These are phyloP conservation scores for Xylaria sp. DNA, from an alignment of 2,329 filamentous ascomycete genomes.

Conservation along the genomic window DNA sequence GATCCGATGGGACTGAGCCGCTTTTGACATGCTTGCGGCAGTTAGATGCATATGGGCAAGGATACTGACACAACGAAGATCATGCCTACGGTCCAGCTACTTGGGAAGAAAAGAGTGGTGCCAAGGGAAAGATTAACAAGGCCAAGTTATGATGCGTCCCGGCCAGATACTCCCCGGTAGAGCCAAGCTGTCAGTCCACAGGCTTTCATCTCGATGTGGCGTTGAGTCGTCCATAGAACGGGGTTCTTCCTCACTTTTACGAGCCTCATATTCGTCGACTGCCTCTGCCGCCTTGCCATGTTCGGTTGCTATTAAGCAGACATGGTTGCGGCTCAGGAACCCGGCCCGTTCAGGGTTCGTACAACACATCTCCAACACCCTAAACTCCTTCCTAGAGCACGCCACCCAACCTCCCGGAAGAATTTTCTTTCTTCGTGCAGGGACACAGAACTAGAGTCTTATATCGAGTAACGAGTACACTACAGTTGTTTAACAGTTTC, in stretches of 20 bases:
- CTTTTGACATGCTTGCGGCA: constrained; percentile 18
- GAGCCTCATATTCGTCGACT: constrained; percentile 27
- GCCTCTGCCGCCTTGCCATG: constrained; percentile 22
- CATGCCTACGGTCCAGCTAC: constrained; percentile 25
- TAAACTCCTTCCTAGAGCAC: constrained; percentile 18
- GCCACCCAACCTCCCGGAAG: constrained; percentile 18
- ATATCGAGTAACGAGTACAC: constrained; percentile 13
- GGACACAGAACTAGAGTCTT: constrained; percentile 24
- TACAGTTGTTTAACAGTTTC: constrained; percentile 28
- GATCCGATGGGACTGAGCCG: constrained; percentile 31
- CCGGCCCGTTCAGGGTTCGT: constrained; percentile 11
- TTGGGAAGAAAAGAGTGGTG: constrained; percentile 24
- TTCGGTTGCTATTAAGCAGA: constrained; percentile 1
- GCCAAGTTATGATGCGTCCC: constrained; percentile 25
- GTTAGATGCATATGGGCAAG: constrained; percentile 15
- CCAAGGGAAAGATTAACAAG: not conserved
- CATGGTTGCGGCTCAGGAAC: constrained; percentile 28
- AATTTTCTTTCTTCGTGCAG: constrained; percentile 15
- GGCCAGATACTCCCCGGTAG: constrained; percentile 15
- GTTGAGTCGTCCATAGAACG: constrained; percentile 18
- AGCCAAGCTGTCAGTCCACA: constrained; percentile 20
- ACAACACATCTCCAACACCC: constrained; percentile 16
- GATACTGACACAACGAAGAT: constrained; percentile 7
- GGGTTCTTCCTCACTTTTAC: constrained; percentile 11
- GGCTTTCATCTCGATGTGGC: constrained; percentile 19